Evolutionary conservation across 176 grass and related monocot genomes (phyloP), one percentile per base, ranked within the genome.

Genomic region (Aegilops longissima): DNA sequence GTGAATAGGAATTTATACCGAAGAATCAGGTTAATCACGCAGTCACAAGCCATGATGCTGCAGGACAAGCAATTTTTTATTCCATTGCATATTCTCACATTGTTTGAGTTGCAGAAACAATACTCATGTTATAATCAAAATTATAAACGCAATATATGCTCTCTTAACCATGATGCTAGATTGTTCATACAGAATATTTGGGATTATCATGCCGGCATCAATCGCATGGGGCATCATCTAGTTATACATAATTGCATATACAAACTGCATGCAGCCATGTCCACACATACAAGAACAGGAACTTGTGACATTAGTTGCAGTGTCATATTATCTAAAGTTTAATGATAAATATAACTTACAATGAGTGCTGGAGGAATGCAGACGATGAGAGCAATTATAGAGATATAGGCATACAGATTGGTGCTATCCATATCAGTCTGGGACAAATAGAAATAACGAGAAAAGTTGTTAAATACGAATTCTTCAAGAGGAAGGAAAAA

Each of bases 401-500:
- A 93, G 63, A 93, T 97, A 82, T 97, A 97, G 17, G 95, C 89
- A 76, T 97, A 97, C 49, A 97, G 52, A 63, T 95, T 97, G 62
- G 95, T 97, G 68, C 95, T 97, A 86, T 97, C 95, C 95, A 97
- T 97, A 78, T 93, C 93, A 77, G 87, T 91, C 95, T 97, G 89
- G 80, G 85, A 93, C 21, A 90, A 85, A 73, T 51, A 70, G 25
- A 23, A 65, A 72, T 9, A 56, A 67, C 14, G 56, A 65, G 9
- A 52, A 13, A 90, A 78, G 42, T 62, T 56, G 40, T 27, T 38
- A 79, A 85, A 69, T 23, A 61, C 9, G 30, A 65, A 44, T 34
- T 76, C 17, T 7, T 79, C 13, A 23, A 24, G n/a, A 73, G 31
- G 71, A 68, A 89, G n/a, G 14, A 5, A 71, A 83, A 76, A 40